phyloP scores from a whole-genome alignment of 2,329 filamentous ascomycete genomes.

The Paraphaeosphaeria minitans region DNA sequence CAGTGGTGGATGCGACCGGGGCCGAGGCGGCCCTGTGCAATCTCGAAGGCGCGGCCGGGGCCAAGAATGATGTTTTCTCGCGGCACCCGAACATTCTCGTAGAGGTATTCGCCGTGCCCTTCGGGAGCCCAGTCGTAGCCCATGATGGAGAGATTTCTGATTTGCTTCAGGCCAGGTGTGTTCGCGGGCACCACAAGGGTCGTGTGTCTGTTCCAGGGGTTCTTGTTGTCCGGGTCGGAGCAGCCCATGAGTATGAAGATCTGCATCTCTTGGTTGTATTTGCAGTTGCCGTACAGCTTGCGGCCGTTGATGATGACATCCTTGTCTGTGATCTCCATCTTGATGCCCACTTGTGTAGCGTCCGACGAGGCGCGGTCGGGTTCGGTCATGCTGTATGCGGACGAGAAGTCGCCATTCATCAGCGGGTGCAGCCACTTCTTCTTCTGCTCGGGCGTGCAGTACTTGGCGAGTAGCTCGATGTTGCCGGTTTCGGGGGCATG shows the following conservation, averaged over 20 bases:
- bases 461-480: slow-evolving; percentile 60
- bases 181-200: slow-evolving; percentile 48
- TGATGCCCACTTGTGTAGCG: slow-evolving; percentile 54
- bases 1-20: slow-evolving; percentile 52
- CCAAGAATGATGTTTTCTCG: slow-evolving; percentile 51
- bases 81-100: slow-evolving; percentile 49
- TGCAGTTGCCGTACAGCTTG: slow-evolving; percentile 50
- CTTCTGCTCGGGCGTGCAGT: slow-evolving; percentile 57
- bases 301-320: slow-evolving; percentile 51
- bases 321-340: slow-evolving; percentile 44
- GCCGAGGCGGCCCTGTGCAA: slow-evolving; percentile 50
- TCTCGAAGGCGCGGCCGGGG: slow-evolving; percentile 50
- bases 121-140: slow-evolving; percentile 52
- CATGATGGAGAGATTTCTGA: slow-evolving; percentile 50
- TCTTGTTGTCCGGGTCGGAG: slow-evolving; percentile 48
- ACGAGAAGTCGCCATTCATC: slow-evolving; percentile 55
- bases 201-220: slow-evolving; percentile 49
- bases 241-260: slow-evolving; percentile 48
- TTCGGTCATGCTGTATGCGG: slow-evolving; percentile 59
- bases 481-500: slow-evolving; percentile 58
- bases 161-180: slow-evolving; percentile 46
- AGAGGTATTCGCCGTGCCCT: slow-evolving; percentile 51
- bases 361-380: slow-evolving; percentile 58
- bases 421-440: slow-evolving; percentile 56
- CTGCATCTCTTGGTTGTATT: slow-evolving; percentile 46